Evolutionary conservation across 2,329 filamentous ascomycete genomes (phyloP), one percentile per base, ranked within the genome.

Genomic region (Colletotrichum chlorophyti): DNA sequence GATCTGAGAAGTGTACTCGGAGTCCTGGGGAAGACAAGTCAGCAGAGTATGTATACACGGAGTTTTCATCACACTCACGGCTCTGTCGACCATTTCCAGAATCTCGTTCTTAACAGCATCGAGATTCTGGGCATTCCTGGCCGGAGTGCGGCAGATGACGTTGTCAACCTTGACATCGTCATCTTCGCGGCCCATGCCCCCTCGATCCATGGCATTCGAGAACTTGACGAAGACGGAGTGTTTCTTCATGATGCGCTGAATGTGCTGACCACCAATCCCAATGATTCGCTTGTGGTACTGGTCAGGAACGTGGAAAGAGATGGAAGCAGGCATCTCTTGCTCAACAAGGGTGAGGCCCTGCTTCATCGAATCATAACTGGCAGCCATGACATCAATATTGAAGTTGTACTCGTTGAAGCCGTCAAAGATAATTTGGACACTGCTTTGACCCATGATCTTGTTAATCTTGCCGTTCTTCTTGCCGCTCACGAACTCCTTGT

Each of bases 381-480:
- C 88, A 41, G 91, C 93, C 71, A 95, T 93, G 53, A 99, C 94
- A 70, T 99, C 95, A 65, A 99, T 99, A 76, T 98, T 97, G 81
- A 99, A 99, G 76, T 99, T 98, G 83, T 98, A 99, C 78, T 99
- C 95, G 74, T 97, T 97, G 80, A 98, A 99, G 63, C 93, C 93
- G 71, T 99, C 95, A 66, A 99, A 99, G 63, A 99, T 94, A 69
- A 99, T 98, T 76, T 99, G 95, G 11, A 99, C 95, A 67, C 96
- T 97, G 82, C 93, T 97, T 75, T 98, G 94, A 21, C 94, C 95
- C 95, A 99, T 99, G 69, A 99, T 99, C 82, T 99, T 99, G 83
- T 99, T 99, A 76, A 99, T 99, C 79, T 99, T 99, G 75, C 95
- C 95, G 68, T 99, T 99, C 82, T 99, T 99, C 83, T 99, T 99